A percentile compares a stretch with the other conserved stretches of the same genome.
Evolutionary conservation across 2,329 filamentous ascomycete species (phyloP).

Genomic region (Diaporthe capsici): DNA sequence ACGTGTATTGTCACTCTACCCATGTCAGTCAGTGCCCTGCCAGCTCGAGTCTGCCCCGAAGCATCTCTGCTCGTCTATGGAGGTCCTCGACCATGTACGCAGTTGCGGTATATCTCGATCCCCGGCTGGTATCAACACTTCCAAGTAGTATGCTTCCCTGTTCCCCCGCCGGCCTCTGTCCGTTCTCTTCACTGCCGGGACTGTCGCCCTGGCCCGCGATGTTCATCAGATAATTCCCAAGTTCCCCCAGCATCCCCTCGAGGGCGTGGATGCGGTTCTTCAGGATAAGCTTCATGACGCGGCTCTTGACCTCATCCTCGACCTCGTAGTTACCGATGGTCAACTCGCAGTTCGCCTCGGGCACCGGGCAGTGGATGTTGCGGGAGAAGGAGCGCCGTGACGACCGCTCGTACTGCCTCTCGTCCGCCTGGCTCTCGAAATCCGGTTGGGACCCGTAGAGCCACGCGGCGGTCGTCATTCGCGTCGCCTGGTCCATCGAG

Average conservation of each 20-base stretch:
- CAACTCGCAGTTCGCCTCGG: conserved; percentile 8
- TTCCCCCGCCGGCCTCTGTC: background rate
- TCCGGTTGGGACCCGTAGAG: background rate
- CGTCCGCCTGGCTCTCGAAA: background rate
- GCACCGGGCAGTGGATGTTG: background rate
- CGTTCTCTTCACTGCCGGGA: background rate
- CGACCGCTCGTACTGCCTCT: conserved; percentile 3
- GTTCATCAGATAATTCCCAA: background rate
- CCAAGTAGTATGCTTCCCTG: background rate
- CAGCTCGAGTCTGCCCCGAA: background rate
- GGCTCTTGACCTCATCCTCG: background rate
- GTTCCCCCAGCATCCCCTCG: background rate
- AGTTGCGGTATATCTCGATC: background rate
- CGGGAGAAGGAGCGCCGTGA: background rate
- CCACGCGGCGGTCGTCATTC: background rate
- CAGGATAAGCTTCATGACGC: background rate
- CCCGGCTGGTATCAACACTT: background rate
- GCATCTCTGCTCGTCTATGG: background rate
- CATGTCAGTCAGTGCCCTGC: background rate
- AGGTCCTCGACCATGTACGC: background rate
- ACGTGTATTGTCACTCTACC: no score
- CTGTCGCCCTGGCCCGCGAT: background rate
- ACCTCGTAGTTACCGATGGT: conserved; percentile 2
- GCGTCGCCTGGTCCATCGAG: conserved; percentile 4
- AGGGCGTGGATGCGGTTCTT: background rate